Conservation (phyloP, 441 rosid genomes). For the Flueggea neowawraea region DNA sequence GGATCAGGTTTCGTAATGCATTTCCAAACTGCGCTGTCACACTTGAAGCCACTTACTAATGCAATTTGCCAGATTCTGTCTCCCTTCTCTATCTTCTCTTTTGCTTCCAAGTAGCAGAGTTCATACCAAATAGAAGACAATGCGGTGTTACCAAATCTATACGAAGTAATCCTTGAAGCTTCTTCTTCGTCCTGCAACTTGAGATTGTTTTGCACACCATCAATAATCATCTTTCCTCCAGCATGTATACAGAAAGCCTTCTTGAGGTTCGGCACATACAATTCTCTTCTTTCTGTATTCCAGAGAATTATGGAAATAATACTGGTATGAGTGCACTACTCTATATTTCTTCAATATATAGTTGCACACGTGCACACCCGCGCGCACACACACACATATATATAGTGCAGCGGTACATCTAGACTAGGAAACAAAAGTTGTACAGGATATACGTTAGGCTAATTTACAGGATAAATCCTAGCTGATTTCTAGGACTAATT, state of each 20-base stretch:
- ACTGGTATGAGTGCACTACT: no score
- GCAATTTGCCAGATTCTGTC: constrained; percentile 55
- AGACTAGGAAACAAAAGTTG: no score
- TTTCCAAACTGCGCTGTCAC: constrained; percentile 66
- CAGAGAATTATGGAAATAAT: constrained; percentile 19
- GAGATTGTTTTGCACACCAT: constrained; percentile 50
- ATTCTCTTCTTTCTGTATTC: constrained; percentile 21
- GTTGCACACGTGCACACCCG: no score
- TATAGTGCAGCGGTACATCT: no score
- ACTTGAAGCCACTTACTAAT: constrained; percentile 69
- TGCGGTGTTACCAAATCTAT: constrained; percentile 62
- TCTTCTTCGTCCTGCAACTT: constrained; percentile 48
- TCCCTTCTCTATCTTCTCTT: constrained; percentile 55
- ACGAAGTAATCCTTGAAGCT: constrained; percentile 59
- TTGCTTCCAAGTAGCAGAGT: constrained; percentile 57
- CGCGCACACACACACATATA: no score
- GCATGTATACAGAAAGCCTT: constrained; percentile 73
- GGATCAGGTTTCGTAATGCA: constrained; percentile 40
- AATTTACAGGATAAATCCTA: no score
- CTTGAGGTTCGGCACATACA: constrained; percentile 50
- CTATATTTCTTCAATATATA: no score
- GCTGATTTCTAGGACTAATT: no score
- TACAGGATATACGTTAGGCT: no score
- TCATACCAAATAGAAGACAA: constrained; percentile 69
- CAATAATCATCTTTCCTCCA: constrained; percentile 56